phyloP scores from a whole-genome alignment of 208 protist species.

The Herpetomonas tarakana region DNA sequence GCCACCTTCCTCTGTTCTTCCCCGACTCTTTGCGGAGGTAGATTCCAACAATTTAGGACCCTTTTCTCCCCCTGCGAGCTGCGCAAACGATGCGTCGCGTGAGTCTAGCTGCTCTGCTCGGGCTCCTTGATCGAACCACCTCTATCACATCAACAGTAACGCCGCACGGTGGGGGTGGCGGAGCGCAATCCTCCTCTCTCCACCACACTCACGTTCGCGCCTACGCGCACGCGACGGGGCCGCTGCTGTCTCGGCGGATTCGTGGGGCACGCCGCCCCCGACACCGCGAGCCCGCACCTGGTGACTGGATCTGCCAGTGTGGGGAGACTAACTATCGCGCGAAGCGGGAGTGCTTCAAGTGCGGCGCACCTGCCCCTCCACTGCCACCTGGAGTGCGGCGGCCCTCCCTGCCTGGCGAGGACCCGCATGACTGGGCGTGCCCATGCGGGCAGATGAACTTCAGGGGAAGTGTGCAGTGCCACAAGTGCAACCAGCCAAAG shows the following conservation, averaged over 20 bases:
- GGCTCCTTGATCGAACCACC: too few relatives aligned
- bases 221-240: slow-evolving; percentile 5
- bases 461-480: slow-evolving; percentile 73
- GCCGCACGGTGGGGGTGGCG: too few relatives aligned
- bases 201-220: too few relatives aligned
- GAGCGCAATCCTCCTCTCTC: too few relatives aligned
- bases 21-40: too few relatives aligned
- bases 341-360: slow-evolving; percentile 91
- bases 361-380: slow-evolving; percentile 78
- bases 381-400: slow-evolving; percentile 83
- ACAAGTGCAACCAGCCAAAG: slow-evolving; percentile 87
- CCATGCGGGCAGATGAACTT: slow-evolving; percentile 92
- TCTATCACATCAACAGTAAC: too few relatives aligned
- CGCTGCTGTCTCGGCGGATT: slow-evolving; percentile 47
- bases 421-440: slow-evolving; percentile 89
- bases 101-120: too few relatives aligned
- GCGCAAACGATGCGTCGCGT: too few relatives aligned
- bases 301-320: slow-evolving; percentile 89
- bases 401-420: slow-evolving; percentile 81
- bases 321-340: slow-evolving; percentile 83
- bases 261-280: slow-evolving; percentile 25
- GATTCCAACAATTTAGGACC: too few relatives aligned
- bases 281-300: slow-evolving; percentile 66
- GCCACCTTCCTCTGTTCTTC: too few relatives aligned
- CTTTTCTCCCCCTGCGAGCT: too few relatives aligned